These are phyloP conservation scores for Pleurotus ostreatus DNA, from an alignment of 768 basidiomycete genomes.

Conservation along the genomic window DNA sequence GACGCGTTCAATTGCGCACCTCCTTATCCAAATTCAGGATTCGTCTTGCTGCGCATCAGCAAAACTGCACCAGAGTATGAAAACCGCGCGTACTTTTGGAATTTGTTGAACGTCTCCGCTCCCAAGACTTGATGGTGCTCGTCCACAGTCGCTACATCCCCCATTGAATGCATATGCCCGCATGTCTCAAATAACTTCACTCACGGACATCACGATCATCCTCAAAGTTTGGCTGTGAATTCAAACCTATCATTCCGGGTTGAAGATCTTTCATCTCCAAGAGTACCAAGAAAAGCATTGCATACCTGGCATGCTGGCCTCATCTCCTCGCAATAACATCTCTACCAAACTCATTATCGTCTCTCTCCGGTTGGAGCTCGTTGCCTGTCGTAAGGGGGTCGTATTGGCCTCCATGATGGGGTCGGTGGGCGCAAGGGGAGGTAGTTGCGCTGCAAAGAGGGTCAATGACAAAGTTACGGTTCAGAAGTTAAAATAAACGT, in stretches of 20 bases:
- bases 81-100: neutral
- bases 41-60: neutral
- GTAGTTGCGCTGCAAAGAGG: neutral
- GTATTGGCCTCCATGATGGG: neutral
- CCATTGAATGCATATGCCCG: neutral
- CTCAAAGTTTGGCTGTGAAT: conserved; percentile 7
- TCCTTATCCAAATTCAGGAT: conserved; percentile 6
- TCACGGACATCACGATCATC: conserved; percentile 8
- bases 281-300: neutral
- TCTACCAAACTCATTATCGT: conserved; percentile 8
- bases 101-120: conserved; percentile 8
- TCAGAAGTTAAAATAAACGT: neutral
- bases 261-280: neutral
- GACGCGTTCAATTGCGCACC: neutral
- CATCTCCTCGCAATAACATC: conserved; percentile 5
- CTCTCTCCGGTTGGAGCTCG: conserved; percentile 5
- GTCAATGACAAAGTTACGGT: neutral
- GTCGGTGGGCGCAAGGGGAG: conserved; percentile 1
- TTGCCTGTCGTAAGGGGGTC: neutral
- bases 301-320: neutral
- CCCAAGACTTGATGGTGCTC: conserved; percentile 7
- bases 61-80: neutral
- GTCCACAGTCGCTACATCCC: conserved; percentile 4
- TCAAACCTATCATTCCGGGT: neutral
- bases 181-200: neutral